phyloP scores from a whole-genome alignment of 2,329 filamentous ascomycete genomes.

The Colletotrichum agaves region DNA sequence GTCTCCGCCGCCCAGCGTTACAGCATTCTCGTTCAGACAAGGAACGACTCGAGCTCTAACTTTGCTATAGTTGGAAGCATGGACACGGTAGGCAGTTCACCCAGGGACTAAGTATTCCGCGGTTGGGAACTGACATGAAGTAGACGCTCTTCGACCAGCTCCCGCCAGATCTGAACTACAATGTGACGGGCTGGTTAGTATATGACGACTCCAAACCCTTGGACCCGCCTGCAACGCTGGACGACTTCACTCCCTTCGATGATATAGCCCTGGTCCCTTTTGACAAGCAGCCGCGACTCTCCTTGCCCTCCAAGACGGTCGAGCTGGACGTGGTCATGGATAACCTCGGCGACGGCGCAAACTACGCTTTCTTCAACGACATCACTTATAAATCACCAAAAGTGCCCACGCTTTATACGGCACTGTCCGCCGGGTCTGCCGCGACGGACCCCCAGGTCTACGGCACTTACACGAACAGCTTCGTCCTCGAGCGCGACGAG shows the following conservation, averaged over 20 bases:
- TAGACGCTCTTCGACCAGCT: conserved; percentile 71
- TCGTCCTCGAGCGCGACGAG: conserved; percentile 74
- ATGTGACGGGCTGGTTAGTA: conserved; percentile 72
- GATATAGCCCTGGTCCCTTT: conserved; percentile 77
- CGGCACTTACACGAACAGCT: conserved; percentile 71
- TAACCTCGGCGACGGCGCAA: conserved; percentile 69
- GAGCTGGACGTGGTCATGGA: conserved; percentile 71
- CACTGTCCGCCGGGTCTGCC: conserved; percentile 69
- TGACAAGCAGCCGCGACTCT: conserved; percentile 70
- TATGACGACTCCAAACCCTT: conserved; percentile 61
- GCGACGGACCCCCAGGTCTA: conserved; percentile 71
- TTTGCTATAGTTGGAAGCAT: conserved; percentile 76
- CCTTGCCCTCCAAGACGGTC: conserved; percentile 71
- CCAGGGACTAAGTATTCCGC: background rate
- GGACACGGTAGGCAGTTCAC: conserved; percentile 65
- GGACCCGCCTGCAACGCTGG: conserved; percentile 63
- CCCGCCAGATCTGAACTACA: conserved; percentile 75
- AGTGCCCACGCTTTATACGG: conserved; percentile 84
- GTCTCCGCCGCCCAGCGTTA: conserved; percentile 75
- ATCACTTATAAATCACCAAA: conserved; percentile 79
- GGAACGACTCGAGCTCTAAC: conserved; percentile 69
- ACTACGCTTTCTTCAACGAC: conserved; percentile 77
- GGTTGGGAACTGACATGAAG: conserved; percentile 49
- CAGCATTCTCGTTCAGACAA: conserved; percentile 71
- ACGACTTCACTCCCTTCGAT: conserved; percentile 75